phyloP scores from a whole-genome alignment of 2,329 filamentous ascomycete genomes.

The Aspergillus japonicus region DNA sequence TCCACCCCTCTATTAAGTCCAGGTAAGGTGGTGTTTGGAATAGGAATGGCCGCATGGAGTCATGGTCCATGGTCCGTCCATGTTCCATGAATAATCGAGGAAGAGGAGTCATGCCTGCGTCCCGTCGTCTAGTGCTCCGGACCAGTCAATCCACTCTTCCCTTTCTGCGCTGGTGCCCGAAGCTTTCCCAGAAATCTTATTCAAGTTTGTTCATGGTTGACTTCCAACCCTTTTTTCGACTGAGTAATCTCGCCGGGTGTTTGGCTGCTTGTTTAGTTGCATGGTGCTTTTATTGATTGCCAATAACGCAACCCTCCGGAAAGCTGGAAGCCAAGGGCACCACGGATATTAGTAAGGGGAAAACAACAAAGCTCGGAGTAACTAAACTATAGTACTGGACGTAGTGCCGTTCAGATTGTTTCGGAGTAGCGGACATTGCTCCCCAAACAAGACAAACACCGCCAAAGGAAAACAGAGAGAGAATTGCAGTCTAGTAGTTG shows the following conservation, averaged over 20 bases:
- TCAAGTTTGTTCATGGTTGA: neutral
- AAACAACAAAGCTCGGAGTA: neutral
- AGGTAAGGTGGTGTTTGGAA: neutral
- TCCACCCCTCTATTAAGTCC: neutral
- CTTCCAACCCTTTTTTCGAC: neutral
- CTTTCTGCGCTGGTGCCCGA: conserved; percentile 19
- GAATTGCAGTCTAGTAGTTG: too few relatives aligned
- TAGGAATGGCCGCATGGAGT: neutral
- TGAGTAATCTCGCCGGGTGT: neutral
- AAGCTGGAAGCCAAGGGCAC: neutral
- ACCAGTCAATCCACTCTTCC: conserved; percentile 7
- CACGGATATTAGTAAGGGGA: neutral
- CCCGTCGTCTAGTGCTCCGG: conserved; percentile 4
- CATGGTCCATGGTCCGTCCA: neutral
- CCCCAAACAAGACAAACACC: neutral
- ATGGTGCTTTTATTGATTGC: neutral
- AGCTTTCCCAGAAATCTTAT: conserved; percentile 3
- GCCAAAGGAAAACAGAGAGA: neutral
- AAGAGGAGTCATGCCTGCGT: neutral
- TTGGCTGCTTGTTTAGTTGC: neutral
- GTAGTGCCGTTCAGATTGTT: neutral
- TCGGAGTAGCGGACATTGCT: neutral
- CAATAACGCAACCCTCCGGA: neutral
- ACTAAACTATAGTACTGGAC: neutral
- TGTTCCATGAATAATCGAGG: too few relatives aligned